These are phyloP conservation scores for Cylindrotheca closterium DNA, from an alignment of 108 stramenopile genomes.

Conservation along the genomic window DNA sequence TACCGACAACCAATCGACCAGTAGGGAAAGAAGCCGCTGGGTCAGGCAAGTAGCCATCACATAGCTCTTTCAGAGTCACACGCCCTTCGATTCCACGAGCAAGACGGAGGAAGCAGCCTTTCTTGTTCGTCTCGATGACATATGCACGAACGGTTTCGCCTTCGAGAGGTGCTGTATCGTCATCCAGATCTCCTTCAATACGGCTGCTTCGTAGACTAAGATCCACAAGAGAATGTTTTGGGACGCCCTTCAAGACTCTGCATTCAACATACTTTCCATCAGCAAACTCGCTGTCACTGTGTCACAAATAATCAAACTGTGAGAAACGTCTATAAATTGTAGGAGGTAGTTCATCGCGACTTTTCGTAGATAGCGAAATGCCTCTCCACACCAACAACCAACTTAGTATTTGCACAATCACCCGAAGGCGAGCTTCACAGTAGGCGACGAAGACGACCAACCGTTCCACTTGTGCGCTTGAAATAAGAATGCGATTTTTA, in stretches of 20 bases:
- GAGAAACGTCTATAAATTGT: conserved; percentile 44
- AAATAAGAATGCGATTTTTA: no score
- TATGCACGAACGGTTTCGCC: conserved; percentile 82
- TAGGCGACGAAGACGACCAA: conserved; percentile 22
- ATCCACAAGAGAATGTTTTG: conserved; percentile 54
- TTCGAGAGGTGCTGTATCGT: conserved; percentile 59
- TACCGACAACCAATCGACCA: conserved; percentile 91
- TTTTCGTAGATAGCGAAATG: conserved; percentile 36
- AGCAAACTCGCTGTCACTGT: conserved; percentile 27
- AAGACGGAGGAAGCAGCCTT: conserved; percentile 93
- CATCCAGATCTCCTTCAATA: conserved; percentile 71
- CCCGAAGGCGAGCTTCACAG: conserved; percentile 49
- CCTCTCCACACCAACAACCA: conserved; percentile 83
- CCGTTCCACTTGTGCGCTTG: conserved; percentile 66
- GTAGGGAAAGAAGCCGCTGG: conserved; percentile 77
- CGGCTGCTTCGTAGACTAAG: conserved; percentile 69
- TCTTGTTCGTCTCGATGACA: conserved; percentile 83
- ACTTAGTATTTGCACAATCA: conserved; percentile 43
- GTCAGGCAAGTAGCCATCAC: conserved; percentile 83
- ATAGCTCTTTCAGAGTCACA: conserved; percentile 87
- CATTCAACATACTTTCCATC: conserved; percentile 68
- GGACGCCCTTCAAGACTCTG: conserved; percentile 50
- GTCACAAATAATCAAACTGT: conserved; percentile 27
- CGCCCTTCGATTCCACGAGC: conserved; percentile 75
- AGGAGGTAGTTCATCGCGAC: conserved; percentile 84